phyloP scores from a whole-genome alignment of 352 stramenopile species.

The Phytophthora chlamydospora region DNA sequence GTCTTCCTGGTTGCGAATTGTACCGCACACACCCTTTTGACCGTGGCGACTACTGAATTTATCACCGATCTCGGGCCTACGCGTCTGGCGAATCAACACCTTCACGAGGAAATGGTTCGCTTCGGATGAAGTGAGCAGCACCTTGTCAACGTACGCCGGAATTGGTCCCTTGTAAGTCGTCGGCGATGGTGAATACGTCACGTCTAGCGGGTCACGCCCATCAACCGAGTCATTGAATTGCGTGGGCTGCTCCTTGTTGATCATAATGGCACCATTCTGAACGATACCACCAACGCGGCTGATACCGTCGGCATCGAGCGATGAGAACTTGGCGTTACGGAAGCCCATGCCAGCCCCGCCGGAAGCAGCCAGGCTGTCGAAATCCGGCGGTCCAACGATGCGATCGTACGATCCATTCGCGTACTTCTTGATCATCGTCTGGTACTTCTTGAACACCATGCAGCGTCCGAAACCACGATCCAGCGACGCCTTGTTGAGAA shows the following conservation, averaged over 20 bases:
- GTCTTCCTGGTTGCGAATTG: conserved; percentile 96
- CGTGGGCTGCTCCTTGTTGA: conserved; percentile 98
- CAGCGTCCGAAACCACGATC: conserved; percentile 98
- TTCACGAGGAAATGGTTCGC: conserved; percentile 99
- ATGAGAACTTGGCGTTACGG: conserved; percentile 91
- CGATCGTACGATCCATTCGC: conserved; percentile 96
- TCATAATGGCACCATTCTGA: conserved; percentile 96
- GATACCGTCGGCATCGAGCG: conserved; percentile 98
- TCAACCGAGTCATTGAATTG: conserved; percentile 93
- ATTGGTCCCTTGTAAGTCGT: conserved; percentile 96
- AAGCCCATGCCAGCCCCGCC: conserved; percentile 64
- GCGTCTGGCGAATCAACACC: conserved; percentile 95
- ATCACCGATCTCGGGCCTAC: conserved; percentile 98
- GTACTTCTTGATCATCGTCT: conserved; percentile 97
- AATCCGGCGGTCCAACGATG: conserved; percentile 93
- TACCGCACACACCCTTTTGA: conserved; percentile 99
- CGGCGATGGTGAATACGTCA: conserved; percentile 85
- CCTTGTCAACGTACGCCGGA: conserved; percentile 98
- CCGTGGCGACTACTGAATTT: conserved; percentile 99
- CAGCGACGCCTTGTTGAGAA: conserved; percentile 98
- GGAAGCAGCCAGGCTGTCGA: conserved; percentile 71
- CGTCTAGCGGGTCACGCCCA: conserved; percentile 71
- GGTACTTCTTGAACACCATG: conserved; percentile 98
- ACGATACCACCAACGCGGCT: conserved; percentile 84
- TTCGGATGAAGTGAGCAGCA: conserved; percentile 98